Evolutionary conservation across 345 rosid genomes (phyloP).

Genomic region (Citrus cavaleriei): DNA sequence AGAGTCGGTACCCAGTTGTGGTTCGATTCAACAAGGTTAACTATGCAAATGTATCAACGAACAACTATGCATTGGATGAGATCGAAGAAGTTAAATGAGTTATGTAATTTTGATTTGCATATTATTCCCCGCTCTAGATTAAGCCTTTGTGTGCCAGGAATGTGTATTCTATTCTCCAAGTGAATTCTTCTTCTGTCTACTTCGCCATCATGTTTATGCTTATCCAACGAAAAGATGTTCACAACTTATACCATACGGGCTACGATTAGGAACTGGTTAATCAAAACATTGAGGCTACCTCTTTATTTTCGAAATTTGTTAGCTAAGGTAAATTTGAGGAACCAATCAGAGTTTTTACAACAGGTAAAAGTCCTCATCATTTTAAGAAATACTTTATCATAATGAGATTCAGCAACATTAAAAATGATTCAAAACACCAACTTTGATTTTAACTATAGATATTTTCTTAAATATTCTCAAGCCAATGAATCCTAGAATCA

Average conservation of each 20-base stretch:
- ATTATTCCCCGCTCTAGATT: slow-evolving; percentile 18
- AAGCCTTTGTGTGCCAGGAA: slow-evolving; percentile 22
- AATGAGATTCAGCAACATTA: neutral
- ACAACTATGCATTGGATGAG: slow-evolving; percentile 93
- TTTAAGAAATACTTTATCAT: neutral
- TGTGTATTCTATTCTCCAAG: slow-evolving; percentile 26
- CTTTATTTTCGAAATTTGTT: neutral
- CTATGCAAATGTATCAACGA: slow-evolving; percentile 88
- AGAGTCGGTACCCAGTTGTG: slow-evolving; percentile 82
- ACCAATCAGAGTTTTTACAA: neutral
- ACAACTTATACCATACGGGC: neutral
- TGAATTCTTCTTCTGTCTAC: slow-evolving; percentile 9
- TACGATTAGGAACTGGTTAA: neutral
- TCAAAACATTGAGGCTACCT: neutral
- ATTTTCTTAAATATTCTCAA: neutral
- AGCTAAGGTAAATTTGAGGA: neutral
- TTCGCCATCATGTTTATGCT: neutral
- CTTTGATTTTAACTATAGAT: neutral
- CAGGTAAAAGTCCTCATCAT: neutral
- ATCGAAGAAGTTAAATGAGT: slow-evolving; percentile 63
- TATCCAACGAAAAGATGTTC: neutral
- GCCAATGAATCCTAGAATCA: neutral
- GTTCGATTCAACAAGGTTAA: slow-evolving; percentile 89
- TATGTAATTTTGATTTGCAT: slow-evolving; percentile 19
- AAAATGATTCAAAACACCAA: neutral